Conservation (phyloP, 768 basidiomycete genomes). For the Terana coerulea region DNA sequence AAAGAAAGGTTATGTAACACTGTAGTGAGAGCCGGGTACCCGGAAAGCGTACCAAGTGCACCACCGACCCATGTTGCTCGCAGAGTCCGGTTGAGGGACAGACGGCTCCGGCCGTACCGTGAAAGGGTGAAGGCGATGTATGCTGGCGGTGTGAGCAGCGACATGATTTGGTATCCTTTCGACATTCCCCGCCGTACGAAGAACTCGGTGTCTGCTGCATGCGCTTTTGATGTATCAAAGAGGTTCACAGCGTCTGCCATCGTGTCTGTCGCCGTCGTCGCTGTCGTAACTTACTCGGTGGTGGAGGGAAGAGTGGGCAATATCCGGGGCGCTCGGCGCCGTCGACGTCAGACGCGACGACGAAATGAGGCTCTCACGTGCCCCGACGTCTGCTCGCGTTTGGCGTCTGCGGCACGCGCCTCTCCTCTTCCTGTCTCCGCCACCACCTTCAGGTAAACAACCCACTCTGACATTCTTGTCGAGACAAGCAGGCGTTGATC, state of each 20-base stretch:
- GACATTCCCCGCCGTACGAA: slow-evolving; percentile 63
- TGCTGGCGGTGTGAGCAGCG: slow-evolving; percentile 56
- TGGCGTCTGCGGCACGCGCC: slow-evolving; percentile 3
- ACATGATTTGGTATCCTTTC: slow-evolving; percentile 65
- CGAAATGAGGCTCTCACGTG: slow-evolving; percentile 1
- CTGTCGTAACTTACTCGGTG: not conserved
- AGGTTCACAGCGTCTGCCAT: slow-evolving; percentile 23
- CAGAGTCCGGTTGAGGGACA: slow-evolving; percentile 59
- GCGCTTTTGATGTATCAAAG: slow-evolving; percentile 27
- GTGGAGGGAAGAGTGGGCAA: not conserved
- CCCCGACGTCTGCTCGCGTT: not conserved
- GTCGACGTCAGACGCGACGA: slow-evolving; percentile 1
- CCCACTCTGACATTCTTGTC: no score
- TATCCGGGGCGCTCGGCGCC: not conserved
- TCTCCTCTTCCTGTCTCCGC: not conserved
- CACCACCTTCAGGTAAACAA: no score
- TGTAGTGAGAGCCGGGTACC: no score
- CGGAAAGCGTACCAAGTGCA: slow-evolving; percentile 48
- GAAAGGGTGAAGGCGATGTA: slow-evolving; percentile 53
- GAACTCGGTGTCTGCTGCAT: slow-evolving; percentile 57
- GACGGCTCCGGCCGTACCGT: slow-evolving; percentile 49
- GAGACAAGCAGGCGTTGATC: no score
- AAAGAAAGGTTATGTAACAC: no score
- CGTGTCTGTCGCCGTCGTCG: not conserved
- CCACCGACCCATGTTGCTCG: slow-evolving; percentile 76